Base-by-base conservation (phyloP, 805 yeast genomes). In the Candida quercuum region DNA sequence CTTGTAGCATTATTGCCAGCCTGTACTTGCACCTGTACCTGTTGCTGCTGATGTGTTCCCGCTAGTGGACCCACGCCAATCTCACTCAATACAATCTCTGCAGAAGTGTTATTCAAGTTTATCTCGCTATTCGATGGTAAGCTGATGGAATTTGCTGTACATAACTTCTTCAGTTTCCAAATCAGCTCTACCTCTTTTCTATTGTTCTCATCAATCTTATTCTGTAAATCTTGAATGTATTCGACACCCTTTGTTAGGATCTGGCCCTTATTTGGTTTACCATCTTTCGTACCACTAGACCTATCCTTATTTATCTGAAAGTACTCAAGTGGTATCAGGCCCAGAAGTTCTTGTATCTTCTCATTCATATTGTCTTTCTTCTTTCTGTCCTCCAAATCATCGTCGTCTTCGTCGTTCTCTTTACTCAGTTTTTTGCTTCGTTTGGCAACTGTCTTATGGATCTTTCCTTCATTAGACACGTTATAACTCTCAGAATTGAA, bases 21-120 rank as follows among this genome's bases (percentile, higher is more conserved):
- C 24, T 44, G n/a, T n/a, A n/a, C n/a, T n/a, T n/a, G n/a, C 39
- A 17, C 39, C 33, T 21, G 41, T 32, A 13, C 44, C 75, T 1
- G 81, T 17, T 3, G 34, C n/a, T 25, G 38, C 17, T 17, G 33
- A 41, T 4, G 36, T 3, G 40, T 34, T n/a, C 48, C 77, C 1
- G 85, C 79, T 35, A 83, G 59, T 1, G 91, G 89, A 3, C 94
- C 94, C 7, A 85, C 93, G 1, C 96, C 95, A 33, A 85, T 81
- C 48, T 75, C 74, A 0, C 87, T 79, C 39, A 86, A 63, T 2
- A 85, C 86, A 19, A 71, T 60, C 53, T 86, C 95, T 0, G 95
- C 96, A 54, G 87, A 79, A 2, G 95, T 86, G 47, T 80, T 64
- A 52, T 73, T 57, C 48, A 77, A 59, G 54, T 74, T 62, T 40